Evolutionary conservation across 2,329 filamentous ascomycete species (phyloP).

Genomic region (Atkinsonella texensis): DNA sequence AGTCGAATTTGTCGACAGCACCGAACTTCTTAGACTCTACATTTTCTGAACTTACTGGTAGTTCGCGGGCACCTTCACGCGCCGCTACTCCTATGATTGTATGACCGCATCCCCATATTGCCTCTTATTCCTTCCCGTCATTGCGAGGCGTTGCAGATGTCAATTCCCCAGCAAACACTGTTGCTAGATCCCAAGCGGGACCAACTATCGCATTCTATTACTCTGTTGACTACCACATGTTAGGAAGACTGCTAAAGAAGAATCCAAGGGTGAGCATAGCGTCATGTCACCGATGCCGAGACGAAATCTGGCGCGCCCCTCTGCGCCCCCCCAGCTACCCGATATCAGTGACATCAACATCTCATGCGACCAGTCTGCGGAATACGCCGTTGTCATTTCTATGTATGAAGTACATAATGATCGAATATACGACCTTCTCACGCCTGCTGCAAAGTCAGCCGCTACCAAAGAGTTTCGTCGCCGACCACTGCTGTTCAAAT

Average conservation of each 20-base stretch:
- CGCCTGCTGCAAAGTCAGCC: conserved; percentile 45
- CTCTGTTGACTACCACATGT: conserved; percentile 32
- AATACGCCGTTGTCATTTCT: conserved; percentile 81
- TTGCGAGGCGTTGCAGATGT: conserved; percentile 6
- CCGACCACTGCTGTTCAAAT: conserved; percentile 82
- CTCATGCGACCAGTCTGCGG: conserved; percentile 45
- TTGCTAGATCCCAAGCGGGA: conserved; percentile 22
- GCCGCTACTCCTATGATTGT: conserved; percentile 59
- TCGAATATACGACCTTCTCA: conserved; percentile 86
- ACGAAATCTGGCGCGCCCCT: conserved; percentile 55
- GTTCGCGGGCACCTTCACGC: conserved; percentile 49
- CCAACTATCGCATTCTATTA: conserved; percentile 24
- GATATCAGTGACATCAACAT: conserved; percentile 61
- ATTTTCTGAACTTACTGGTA: conserved; percentile 51
- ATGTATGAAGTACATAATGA: conserved; percentile 99
- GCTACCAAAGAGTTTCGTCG: conserved; percentile 59
- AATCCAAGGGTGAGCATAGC: conserved; percentile 37
- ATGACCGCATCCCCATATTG: conserved; percentile 29
- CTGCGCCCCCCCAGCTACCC: conserved; percentile 60
- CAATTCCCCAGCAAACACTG: neutral
- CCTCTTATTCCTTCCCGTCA: conserved; percentile 18
- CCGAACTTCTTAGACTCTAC: conserved; percentile 66
- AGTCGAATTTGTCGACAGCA: conserved; percentile 65
- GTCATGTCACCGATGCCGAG: conserved; percentile 38
- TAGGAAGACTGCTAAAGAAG: conserved; percentile 36